A percentile compares a stretch with the other conserved stretches of the same genome.
These are phyloP conservation scores for Chrysoporthe deuterocubensis DNA, from an alignment of 2,329 filamentous ascomycete species.

Conservation along the genomic window DNA sequence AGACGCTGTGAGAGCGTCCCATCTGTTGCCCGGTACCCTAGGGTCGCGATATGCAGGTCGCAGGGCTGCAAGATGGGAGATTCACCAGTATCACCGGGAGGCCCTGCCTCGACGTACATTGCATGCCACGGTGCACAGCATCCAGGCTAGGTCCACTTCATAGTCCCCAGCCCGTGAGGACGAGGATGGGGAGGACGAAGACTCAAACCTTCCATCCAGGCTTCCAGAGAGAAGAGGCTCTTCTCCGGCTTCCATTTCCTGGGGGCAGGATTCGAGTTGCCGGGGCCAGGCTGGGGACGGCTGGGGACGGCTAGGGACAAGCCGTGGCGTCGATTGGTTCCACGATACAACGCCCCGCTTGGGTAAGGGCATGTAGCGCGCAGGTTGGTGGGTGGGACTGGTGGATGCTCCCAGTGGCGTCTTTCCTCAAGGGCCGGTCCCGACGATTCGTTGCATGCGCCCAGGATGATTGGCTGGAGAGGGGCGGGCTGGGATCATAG, in stretches of 20 bases:
- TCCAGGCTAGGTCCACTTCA: constrained; percentile 5
- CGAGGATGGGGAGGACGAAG: background rate
- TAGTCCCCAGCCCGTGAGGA: background rate
- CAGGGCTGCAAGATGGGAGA: background rate
- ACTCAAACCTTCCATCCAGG: constrained; percentile 13
- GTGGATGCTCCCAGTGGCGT: constrained; percentile 28
- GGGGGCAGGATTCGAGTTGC: constrained; percentile 21
- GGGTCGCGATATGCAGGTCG: background rate
- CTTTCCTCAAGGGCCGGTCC: constrained; percentile 28
- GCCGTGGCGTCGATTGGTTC: constrained; percentile 23
- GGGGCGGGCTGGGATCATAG: constrained; percentile 34
- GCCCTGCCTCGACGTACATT: background rate
- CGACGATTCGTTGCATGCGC: constrained; percentile 24
- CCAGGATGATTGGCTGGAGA: constrained; percentile 34
- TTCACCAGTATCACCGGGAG: background rate
- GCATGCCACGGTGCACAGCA: background rate
- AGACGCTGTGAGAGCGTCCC: background rate
- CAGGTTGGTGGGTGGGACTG: constrained; percentile 2
- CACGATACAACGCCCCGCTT: constrained; percentile 19
- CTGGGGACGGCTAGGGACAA: constrained; percentile 17
- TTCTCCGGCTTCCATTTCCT: constrained; percentile 10
- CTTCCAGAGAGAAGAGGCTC: constrained; percentile 24
- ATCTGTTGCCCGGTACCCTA: background rate
- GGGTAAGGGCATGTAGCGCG: constrained; percentile 23
- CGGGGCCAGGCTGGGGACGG: constrained; percentile 19